Conservation (phyloP, 306 rosid species). For the Vigna unguiculata region DNA sequence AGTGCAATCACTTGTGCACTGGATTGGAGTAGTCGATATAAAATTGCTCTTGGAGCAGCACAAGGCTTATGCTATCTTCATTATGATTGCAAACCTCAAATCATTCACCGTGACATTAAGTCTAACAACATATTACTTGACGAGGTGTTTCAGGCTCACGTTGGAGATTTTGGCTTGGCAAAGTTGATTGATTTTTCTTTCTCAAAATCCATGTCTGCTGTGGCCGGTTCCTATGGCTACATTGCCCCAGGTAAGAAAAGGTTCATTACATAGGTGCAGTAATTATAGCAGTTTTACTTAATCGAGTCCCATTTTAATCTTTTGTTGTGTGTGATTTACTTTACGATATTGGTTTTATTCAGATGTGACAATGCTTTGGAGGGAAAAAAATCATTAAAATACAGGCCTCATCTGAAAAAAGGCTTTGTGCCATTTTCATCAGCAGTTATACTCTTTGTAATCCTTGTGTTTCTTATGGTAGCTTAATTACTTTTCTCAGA, state of each 20-base stretch:
- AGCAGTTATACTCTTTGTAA: not conserved
- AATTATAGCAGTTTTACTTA: constrained; percentile 16
- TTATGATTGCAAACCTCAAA: constrained; percentile 84
- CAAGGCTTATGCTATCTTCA: constrained; percentile 90
- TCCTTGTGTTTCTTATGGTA: constrained; percentile 37
- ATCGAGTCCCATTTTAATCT: constrained; percentile 12
- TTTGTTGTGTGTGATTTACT: constrained; percentile 14
- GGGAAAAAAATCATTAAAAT: not conserved
- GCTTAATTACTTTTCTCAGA: constrained; percentile 57
- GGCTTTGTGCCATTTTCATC: constrained; percentile 3
- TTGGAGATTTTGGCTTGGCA: constrained; percentile 95
- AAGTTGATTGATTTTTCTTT: constrained; percentile 73
- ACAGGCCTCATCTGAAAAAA: not conserved
- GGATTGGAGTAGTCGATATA: constrained; percentile 75
- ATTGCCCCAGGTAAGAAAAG: constrained; percentile 77
- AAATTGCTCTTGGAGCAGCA: constrained; percentile 88
- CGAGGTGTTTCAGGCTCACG: constrained; percentile 71
- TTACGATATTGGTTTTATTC: not conserved
- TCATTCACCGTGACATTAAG: constrained; percentile 87
- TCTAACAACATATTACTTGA: constrained; percentile 88
- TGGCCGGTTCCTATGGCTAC: constrained; percentile 90
- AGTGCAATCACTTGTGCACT: constrained; percentile 49
- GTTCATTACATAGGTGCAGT: not conserved
- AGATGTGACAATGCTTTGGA: constrained; percentile 2
- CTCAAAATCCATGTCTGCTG: constrained; percentile 88